These are phyloP conservation scores for Rhizophagus prolifer DNA, from an alignment of 192 early-diverging fungal species.

Conservation along the genomic window DNA sequence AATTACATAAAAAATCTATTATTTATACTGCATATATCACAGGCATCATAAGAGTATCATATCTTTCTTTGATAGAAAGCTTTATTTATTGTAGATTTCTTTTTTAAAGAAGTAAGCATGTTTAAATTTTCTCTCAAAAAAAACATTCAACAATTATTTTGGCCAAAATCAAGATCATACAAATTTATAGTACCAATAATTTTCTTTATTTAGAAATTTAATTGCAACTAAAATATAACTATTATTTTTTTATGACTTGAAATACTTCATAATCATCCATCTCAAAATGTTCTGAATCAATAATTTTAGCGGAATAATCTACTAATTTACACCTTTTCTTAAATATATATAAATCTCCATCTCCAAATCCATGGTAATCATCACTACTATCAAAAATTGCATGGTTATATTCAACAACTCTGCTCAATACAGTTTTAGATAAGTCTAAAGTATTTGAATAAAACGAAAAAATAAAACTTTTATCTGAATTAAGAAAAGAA, in stretches of 20 bases:
- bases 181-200: too few species aligned
- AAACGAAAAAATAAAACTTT: constrained; percentile 13
- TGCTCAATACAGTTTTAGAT: background rate
- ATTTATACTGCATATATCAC: too few species aligned
- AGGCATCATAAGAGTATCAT: too few species aligned
- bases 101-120: too few species aligned
- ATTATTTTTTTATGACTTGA: constrained; percentile 19
- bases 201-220: too few species aligned
- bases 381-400: background rate
- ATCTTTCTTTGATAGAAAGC: too few species aligned
- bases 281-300: background rate
- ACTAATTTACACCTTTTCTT: background rate
- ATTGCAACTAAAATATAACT: too few species aligned
- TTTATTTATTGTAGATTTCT: too few species aligned
- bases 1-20: too few species aligned
- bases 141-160: too few species aligned
- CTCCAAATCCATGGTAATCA: background rate
- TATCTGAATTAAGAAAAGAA: background rate
- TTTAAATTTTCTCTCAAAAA: too few species aligned
- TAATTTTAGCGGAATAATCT: background rate
- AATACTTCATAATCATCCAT: constrained; percentile 30
- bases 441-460: background rate
- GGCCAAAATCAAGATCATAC: too few species aligned
- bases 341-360: constrained; percentile 5
- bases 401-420: background rate